Base-by-base conservation (phyloP, 1,284 basidiomycete genomes). In the Acaromyces ingoldii region DNA sequence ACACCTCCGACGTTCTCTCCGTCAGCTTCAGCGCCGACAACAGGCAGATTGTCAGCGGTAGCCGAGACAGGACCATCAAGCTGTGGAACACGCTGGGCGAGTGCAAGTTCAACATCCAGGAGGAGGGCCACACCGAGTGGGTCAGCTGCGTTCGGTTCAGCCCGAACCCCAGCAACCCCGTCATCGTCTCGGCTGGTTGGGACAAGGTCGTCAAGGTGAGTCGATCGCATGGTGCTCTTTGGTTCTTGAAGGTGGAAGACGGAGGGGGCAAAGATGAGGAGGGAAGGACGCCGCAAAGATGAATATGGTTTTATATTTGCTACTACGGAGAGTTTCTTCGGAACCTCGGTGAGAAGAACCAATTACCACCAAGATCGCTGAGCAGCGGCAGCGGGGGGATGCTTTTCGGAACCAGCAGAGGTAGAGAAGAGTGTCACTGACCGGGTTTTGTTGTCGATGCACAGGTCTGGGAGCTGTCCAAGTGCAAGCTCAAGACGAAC, bases 11-110 rank as follows among this genome's bases (percentile, higher is more conserved):
- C 77, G 95, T 99, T 63, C 84, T 98, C 62, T 95, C 91, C 41
- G 64, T 68, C 58, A 65, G 61, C 51, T 75, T 72, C 63, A 68
- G 65, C 39, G 73, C 74, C 40, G 74, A 76, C 63, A 76, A 76
- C 67, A 69, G 76, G 31, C 93, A 98, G 79, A 99, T 99, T 77
- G 95, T 98, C 67, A 96, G 91, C 57, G 95, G 91, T 55, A 92
- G 91, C 62, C 88, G 95, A 70, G 95, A 99, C 84, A 83, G 83
- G 78, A 87, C 70, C 51, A 99, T 98, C 83, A 99, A 98, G 80
- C 88, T 99, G 76, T 99, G 95, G 95, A 98, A 99, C 82, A 99
- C 95, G 63, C 86, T 99, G 65, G 95, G 95, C 77, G 95, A 99
- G 81, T 98, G 95, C 84, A 99, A 98, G 80, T 98, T 91, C 79